Evolutionary conservation across 371 early-diverging fungal genomes (phyloP), one percentile per base, ranked within the genome.

Genomic region (Actinomortierella ambigua): DNA sequence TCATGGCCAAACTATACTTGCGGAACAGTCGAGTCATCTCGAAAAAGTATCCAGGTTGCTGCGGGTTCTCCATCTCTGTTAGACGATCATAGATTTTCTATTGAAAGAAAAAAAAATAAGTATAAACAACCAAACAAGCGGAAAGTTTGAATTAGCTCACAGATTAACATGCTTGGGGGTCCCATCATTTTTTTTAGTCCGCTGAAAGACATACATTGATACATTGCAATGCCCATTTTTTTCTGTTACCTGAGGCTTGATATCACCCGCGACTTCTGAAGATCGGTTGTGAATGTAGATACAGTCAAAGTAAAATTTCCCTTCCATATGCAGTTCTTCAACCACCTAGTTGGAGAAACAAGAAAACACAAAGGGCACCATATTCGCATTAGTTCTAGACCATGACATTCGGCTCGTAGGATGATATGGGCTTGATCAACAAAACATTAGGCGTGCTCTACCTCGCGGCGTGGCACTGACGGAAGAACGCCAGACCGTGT

Each of bases 251-350:
- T 77, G 77, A 15, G 77, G 77, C 18, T 59, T 64, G 34, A 73
- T 55, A 3, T 63, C 50, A 24, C 71, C 71, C 14, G 46, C 2
- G 11, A 65, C 63, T 18, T 68, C 64, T 7, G 34, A 17, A 6
- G 65, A 61, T 41, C 75, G 69, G 39, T 78, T 78, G 64, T 82
- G 82, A 43, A 81, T 70, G 41, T 75, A 81, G 8, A 81, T 22
- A 29, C 70, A 58, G 53, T 79, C 81, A 34, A 76, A 63, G 44
- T 40, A 61, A 34, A 73, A 64, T 4, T 58, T 50, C 9, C 65
- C 42, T 2, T 54, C 53, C 1, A 40, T 28, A 20, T 64, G 47
- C 34, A 77, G 46, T 1, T 27, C 49, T 0, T 63, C 61, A 46
- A 57, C 7, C 17, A 54, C 26, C 77, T 76, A 56, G n/a, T n/a